phyloP scores from a whole-genome alignment of 2,329 filamentous ascomycete genomes.

The Monilinia fructigena region DNA sequence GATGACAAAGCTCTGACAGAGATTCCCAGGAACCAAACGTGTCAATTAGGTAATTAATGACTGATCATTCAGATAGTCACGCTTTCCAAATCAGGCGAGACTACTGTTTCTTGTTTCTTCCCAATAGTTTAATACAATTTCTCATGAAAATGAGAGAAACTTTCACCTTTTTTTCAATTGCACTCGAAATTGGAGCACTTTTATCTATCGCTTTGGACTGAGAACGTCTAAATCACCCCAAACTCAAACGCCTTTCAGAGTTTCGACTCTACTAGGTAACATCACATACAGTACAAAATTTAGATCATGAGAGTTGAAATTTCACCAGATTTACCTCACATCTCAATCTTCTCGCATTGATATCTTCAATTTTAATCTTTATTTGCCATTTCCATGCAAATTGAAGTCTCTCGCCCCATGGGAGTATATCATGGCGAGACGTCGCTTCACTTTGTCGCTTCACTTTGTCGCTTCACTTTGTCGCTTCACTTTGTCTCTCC shows the following conservation, averaged over 20 bases:
- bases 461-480: too few relatives aligned
- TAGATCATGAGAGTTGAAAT: neutral
- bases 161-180: neutral
- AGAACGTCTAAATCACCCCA: neutral
- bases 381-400: neutral
- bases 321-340: neutral
- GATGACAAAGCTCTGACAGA: neutral
- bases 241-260: neutral
- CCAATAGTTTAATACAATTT: neutral
- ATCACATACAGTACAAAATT: neutral
- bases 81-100: neutral
- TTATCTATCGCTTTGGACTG: neutral
- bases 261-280: neutral
- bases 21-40: neutral
- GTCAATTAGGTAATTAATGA: neutral
- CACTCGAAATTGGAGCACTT: neutral
- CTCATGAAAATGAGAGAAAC: neutral
- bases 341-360: rapidly evolving
- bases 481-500: neutral
- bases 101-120: neutral
- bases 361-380: too few relatives aligned
- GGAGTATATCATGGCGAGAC: neutral
- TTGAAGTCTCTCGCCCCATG: neutral
- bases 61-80: neutral
- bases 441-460: neutral